Evolutionary conservation across 176 grass and related monocot genomes (phyloP).

Genomic region (Rhynchospora pubera): DNA sequence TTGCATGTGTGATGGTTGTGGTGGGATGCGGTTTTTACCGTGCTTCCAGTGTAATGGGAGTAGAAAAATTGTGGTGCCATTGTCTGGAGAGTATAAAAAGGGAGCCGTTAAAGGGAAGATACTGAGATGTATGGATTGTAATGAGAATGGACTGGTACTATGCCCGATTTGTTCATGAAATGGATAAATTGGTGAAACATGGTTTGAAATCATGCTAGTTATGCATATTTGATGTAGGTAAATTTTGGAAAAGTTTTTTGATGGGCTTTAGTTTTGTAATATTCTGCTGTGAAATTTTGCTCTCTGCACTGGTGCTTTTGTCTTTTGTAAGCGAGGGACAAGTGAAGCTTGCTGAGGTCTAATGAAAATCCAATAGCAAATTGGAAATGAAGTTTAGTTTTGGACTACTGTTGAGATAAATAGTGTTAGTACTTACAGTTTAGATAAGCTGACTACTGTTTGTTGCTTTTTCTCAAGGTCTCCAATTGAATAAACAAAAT

Average conservation of each 20-base stretch:
- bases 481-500: background rate
- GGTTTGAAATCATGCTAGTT: conserved; percentile 1
- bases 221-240: background rate
- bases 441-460: background rate
- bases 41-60: conserved; percentile 64
- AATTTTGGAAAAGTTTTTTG: too few relatives aligned
- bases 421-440: background rate
- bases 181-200: background rate
- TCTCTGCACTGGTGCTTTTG: background rate
- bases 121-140: conserved; percentile 53
- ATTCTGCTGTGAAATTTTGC: background rate
- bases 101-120: conserved; percentile 19
- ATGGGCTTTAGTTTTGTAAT: background rate
- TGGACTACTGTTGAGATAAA: background rate
- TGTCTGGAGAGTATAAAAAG: background rate
- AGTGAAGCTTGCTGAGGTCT: background rate
- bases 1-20: conserved; percentile 39
- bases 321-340: background rate
- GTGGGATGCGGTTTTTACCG: conserved; percentile 50
- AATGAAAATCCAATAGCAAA: background rate
- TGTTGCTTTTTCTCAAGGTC: background rate
- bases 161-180: conserved; percentile 56
- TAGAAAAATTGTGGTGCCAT: conserved; percentile 36
- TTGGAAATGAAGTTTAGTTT: background rate
- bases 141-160: conserved; percentile 66